A percentile compares a stretch with the other conserved stretches of the same genome.
Conservation (phyloP, 192 early-diverging fungal genomes). For the Linnemannia schmuckeri region DNA sequence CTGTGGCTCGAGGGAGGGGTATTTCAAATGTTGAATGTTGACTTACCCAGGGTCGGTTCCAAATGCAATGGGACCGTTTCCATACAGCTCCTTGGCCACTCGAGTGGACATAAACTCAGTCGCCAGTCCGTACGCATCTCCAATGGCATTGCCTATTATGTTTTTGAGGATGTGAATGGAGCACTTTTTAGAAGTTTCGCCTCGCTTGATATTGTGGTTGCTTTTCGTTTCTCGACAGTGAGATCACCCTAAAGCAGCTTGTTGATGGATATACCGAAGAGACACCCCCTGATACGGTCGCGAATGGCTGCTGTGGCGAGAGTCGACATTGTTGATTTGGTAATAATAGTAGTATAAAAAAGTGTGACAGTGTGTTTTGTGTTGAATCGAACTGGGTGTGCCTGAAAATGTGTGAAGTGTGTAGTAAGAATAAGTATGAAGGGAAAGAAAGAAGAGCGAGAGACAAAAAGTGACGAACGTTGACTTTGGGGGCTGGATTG, state of each 20-base stretch:
- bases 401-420: not conserved
- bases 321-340: constrained; percentile 12
- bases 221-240: not conserved
- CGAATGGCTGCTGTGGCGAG: constrained; percentile 16
- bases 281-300: constrained; percentile 39
- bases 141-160: constrained; percentile 63
- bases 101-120: constrained; percentile 70
- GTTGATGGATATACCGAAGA: constrained; percentile 7
- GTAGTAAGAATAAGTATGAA: not conserved
- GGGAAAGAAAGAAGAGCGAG: not conserved
- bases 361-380: not conserved
- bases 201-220: not conserved
- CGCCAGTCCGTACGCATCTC: constrained; percentile 73
- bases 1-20: not conserved
- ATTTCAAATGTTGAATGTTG: not conserved
- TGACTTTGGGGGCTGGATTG: not conserved
- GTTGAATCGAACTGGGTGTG: not conserved
- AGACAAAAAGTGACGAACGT: too few species aligned
- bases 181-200: not conserved
- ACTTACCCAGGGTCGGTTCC: constrained; percentile 61
- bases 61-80: constrained; percentile 69
- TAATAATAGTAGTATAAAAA: not conserved
- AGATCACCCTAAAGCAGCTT: too few species aligned
- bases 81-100: constrained; percentile 60
- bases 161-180: not conserved